Percentiles rank a stretch among this genome's conserved stretches.
Conservation (phyloP, 139 green algal species). For the Chlorella sorokiniana region DNA sequence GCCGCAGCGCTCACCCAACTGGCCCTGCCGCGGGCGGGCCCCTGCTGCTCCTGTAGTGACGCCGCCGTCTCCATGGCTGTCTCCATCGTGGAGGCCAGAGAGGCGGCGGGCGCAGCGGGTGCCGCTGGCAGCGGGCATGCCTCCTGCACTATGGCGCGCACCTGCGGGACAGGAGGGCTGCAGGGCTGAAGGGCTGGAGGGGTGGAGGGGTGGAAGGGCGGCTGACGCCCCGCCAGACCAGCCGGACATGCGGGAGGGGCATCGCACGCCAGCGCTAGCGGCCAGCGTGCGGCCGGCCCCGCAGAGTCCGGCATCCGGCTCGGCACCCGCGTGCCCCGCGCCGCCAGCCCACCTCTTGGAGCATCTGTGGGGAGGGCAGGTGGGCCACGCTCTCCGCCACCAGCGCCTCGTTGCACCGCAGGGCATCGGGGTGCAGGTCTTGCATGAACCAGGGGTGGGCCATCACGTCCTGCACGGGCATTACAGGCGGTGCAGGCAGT, state of each 20-base stretch:
- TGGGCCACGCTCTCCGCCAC: slow-evolving; percentile 38
- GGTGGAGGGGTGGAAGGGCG: neutral
- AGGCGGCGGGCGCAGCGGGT: neutral
- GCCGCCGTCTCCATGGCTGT: too few species aligned
- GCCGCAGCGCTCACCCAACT: too few species aligned
- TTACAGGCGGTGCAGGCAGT: too few species aligned
- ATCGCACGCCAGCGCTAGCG: too few species aligned
- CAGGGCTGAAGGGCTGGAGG: neutral
- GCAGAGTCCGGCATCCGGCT: too few species aligned
- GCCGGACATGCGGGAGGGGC: too few species aligned
- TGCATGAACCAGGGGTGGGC: slow-evolving; percentile 85
- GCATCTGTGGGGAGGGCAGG: slow-evolving; percentile 1
- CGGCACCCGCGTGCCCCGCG: too few species aligned
- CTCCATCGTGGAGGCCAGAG: too few species aligned
- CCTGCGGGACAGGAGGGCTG: neutral
- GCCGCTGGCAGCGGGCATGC: neutral
- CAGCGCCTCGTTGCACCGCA: slow-evolving; percentile 46
- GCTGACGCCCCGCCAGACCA: neutral
- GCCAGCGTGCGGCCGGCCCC: neutral
- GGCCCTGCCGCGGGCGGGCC: too few species aligned
- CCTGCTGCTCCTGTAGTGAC: too few species aligned
- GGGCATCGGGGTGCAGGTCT: slow-evolving; percentile 35
- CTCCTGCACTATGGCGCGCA: neutral
- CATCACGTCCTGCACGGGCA: slow-evolving; percentile 72
- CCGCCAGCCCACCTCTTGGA: slow-evolving; percentile 23